phyloP scores from a whole-genome alignment of 2,329 filamentous ascomycete genomes.

The Trichoderma afroharzianum region DNA sequence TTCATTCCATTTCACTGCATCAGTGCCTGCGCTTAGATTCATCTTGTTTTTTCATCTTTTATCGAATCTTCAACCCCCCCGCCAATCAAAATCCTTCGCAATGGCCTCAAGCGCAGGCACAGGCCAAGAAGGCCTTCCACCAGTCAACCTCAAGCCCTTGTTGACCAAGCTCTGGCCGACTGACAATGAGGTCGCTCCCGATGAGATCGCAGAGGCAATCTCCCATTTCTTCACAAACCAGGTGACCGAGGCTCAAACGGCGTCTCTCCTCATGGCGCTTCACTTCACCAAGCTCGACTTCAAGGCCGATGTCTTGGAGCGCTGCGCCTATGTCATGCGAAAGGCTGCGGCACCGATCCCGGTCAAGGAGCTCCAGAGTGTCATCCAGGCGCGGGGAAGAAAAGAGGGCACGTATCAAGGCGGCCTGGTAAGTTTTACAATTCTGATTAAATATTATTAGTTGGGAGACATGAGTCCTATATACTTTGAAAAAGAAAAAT shows the following conservation, averaged over 20 bases:
- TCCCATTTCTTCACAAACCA: slow-evolving; percentile 88
- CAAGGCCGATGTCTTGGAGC: slow-evolving; percentile 78
- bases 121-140: slow-evolving; percentile 29
- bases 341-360: slow-evolving; percentile 72
- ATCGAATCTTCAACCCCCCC: neutral
- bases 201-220: slow-evolving; percentile 86
- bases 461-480: neutral
- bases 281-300: slow-evolving; percentile 88
- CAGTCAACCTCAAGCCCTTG: slow-evolving; percentile 64
- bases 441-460: slow-evolving; percentile 17
- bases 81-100: neutral
- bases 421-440: slow-evolving; percentile 63
- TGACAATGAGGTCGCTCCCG: slow-evolving; percentile 57
- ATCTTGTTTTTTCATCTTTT: neutral
- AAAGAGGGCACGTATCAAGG: slow-evolving; percentile 74
- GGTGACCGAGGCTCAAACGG: slow-evolving; percentile 82
- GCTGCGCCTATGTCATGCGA: slow-evolving; percentile 81
- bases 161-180: slow-evolving; percentile 69
- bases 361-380: slow-evolving; percentile 53
- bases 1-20: neutral
- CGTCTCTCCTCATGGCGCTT: slow-evolving; percentile 81
- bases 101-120: slow-evolving; percentile 28
- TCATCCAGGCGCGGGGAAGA: slow-evolving; percentile 58
- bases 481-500: neutral
- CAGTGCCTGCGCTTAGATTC: neutral